Percentiles rank a stretch among this genome's conserved stretches.
Evolutionary conservation across 2,329 filamentous ascomycete species (phyloP).

Genomic region (Cytospora schulzeri): DNA sequence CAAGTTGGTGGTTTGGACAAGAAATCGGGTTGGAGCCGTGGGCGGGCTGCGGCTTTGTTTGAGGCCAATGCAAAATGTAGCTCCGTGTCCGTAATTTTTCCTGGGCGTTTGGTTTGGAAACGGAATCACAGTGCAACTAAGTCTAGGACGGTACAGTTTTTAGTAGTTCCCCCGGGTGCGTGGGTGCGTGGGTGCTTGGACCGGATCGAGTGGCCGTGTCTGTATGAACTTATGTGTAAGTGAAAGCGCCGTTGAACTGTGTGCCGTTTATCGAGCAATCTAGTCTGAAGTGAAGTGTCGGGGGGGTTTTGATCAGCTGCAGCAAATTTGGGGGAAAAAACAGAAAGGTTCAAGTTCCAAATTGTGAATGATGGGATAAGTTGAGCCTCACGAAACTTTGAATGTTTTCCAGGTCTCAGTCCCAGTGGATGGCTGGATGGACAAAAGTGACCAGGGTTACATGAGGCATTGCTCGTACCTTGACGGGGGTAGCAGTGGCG

Average conservation of each 20-base stretch:
- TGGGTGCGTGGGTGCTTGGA: too few species aligned
- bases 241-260: neutral
- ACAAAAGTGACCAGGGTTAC: neutral
- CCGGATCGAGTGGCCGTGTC: too few species aligned
- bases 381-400: neutral
- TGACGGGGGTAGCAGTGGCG: constrained; percentile 1
- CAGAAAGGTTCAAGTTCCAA: neutral
- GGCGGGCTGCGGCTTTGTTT: neutral
- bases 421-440: neutral
- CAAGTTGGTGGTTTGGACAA: neutral
- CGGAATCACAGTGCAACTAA: neutral
- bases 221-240: too few species aligned
- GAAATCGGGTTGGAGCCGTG: constrained; percentile 1
- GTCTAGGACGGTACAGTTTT: neutral
- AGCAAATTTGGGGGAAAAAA: neutral
- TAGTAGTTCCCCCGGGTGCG: neutral
- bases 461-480: neutral
- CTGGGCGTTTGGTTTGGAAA: neutral
- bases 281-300: neutral
- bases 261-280: neutral
- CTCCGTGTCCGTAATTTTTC: neutral
- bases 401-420: neutral
- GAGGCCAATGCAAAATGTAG: neutral
- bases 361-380: neutral
- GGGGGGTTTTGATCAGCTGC: neutral